Percentiles rank a stretch among this genome's conserved stretches.
phyloP scores from a whole-genome alignment of 2,329 filamentous ascomycete genomes.

The Alternaria arbusti region DNA sequence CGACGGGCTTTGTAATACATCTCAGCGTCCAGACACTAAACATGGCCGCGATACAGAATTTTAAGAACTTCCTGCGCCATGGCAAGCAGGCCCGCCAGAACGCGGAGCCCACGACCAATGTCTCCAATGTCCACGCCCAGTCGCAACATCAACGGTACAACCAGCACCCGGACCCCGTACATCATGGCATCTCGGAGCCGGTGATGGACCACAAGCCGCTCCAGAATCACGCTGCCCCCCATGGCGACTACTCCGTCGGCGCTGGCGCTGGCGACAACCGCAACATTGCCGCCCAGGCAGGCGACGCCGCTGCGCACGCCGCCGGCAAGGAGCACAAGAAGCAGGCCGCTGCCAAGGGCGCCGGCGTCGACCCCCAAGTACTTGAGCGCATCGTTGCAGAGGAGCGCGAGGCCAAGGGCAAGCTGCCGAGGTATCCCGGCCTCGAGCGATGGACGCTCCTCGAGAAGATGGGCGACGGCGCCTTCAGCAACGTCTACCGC shows the following conservation, averaged over 20 bases:
- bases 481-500: conserved; percentile 98
- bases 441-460: conserved; percentile 84
- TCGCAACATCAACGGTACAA: conserved; percentile 63
- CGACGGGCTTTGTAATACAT: conserved; percentile 18
- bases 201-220: conserved; percentile 62
- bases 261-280: conserved; percentile 66
- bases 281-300: conserved; percentile 73
- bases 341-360: conserved; percentile 55
- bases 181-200: conserved; percentile 65
- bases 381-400: conserved; percentile 88
- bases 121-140: conserved; percentile 67
- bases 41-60: conserved; percentile 84
- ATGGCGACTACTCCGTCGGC: conserved; percentile 67
- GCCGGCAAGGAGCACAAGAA: conserved; percentile 66
- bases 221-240: conserved; percentile 56
- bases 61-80: conserved; percentile 98
- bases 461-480: conserved; percentile 98
- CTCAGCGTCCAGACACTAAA: conserved; percentile 21
- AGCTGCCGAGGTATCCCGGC: conserved; percentile 84
- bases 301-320: conserved; percentile 68
- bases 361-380: conserved; percentile 64
- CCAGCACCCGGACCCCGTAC: conserved; percentile 58
- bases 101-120: conserved; percentile 67
- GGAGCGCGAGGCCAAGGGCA: conserved; percentile 83
- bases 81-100: conserved; percentile 88